phyloP scores from a whole-genome alignment of 768 basidiomycete genomes.

The Lactarius trivialis region DNA sequence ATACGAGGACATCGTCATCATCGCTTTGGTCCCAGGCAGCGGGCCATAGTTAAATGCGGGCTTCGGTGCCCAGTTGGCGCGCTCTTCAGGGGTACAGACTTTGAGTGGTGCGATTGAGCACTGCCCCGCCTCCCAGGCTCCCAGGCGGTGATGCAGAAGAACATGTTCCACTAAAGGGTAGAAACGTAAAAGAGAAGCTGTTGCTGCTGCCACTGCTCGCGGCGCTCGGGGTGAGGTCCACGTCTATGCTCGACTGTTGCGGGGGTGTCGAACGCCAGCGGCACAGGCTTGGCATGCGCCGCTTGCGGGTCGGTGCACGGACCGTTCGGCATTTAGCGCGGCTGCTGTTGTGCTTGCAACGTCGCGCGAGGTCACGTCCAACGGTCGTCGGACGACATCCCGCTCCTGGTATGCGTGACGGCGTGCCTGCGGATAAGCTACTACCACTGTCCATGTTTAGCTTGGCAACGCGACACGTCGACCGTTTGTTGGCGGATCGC shows the following conservation, averaged over 20 bases:
- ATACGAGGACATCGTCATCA: constrained; percentile 19
- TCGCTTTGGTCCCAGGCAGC: constrained; percentile 34
- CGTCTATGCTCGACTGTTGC: constrained; percentile 9
- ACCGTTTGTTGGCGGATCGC: constrained; percentile 56
- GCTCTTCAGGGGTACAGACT: constrained; percentile 32
- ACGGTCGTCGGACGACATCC: constrained; percentile 14
- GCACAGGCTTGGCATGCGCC: constrained; percentile 26
- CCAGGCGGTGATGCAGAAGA: constrained; percentile 19
- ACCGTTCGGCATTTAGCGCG: constrained; percentile 74
- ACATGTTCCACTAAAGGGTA: neutral
- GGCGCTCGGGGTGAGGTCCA: neutral
- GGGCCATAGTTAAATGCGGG: constrained; percentile 56
- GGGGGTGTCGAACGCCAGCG: constrained; percentile 25
- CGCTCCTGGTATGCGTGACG: constrained; percentile 9
- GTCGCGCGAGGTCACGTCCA: constrained; percentile 46
- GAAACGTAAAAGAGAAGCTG: constrained; percentile 9
- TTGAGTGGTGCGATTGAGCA: constrained; percentile 31
- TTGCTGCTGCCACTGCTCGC: neutral
- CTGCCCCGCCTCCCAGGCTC: constrained; percentile 4
- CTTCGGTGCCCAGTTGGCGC: constrained; percentile 11
- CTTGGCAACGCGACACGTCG: constrained; percentile 49
- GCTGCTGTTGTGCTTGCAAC: constrained; percentile 73
- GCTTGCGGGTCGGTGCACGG: constrained; percentile 57
- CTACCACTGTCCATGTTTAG: constrained; percentile 38
- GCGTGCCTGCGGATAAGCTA: constrained; percentile 34